Percentiles rank a stretch among this genome's conserved stretches.
phyloP scores from a whole-genome alignment of 495 filamentous ascomycete genomes.

The Friedmanniomyces simplex region DNA sequence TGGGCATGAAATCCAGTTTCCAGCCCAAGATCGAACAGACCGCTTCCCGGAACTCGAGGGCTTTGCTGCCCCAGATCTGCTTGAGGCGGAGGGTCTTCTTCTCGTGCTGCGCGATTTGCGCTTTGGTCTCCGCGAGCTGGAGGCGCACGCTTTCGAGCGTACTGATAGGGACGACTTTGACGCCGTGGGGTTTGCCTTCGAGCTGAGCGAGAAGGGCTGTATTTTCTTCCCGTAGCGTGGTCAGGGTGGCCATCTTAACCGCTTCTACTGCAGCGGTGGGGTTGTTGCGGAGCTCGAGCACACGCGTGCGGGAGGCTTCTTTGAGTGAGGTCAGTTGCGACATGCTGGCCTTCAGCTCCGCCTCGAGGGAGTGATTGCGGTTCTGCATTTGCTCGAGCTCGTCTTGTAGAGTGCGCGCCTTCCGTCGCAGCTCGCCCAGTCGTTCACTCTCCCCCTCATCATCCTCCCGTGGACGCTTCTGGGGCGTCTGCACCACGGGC shows the following conservation, averaged over 20 bases:
- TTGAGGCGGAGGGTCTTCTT: slow-evolving; percentile 78
- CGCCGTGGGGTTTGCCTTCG: slow-evolving; percentile 35
- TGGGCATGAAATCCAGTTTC: slow-evolving; percentile 86
- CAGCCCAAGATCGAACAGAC: slow-evolving; percentile 82
- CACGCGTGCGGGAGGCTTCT: slow-evolving; percentile 63
- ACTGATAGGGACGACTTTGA: slow-evolving; percentile 58
- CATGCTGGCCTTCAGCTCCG: slow-evolving; percentile 60
- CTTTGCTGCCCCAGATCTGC: slow-evolving; percentile 81
- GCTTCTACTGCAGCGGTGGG: slow-evolving; percentile 75
- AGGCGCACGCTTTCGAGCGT: slow-evolving; percentile 62
- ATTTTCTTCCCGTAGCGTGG: slow-evolving; percentile 72
- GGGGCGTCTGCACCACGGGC: slow-evolving; percentile 34
- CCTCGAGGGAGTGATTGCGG: slow-evolving; percentile 52
- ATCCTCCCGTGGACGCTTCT: slow-evolving; percentile 52
- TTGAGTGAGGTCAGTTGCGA: slow-evolving; percentile 63
- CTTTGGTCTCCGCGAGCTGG: slow-evolving; percentile 60
- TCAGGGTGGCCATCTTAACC: slow-evolving; percentile 68
- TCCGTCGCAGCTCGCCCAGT: slow-evolving; percentile 70
- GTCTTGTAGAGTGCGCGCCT: slow-evolving; percentile 76
- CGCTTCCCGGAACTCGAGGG: slow-evolving; percentile 84
- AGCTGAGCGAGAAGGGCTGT: slow-evolving; percentile 67
- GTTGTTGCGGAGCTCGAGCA: slow-evolving; percentile 81
- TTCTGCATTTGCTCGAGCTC: slow-evolving; percentile 59
- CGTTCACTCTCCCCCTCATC: slow-evolving; percentile 57
- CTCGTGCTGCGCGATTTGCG: slow-evolving; percentile 67